Evolutionary conservation across 768 basidiomycete species (phyloP).

Genomic region (Arthromyces matolae): DNA sequence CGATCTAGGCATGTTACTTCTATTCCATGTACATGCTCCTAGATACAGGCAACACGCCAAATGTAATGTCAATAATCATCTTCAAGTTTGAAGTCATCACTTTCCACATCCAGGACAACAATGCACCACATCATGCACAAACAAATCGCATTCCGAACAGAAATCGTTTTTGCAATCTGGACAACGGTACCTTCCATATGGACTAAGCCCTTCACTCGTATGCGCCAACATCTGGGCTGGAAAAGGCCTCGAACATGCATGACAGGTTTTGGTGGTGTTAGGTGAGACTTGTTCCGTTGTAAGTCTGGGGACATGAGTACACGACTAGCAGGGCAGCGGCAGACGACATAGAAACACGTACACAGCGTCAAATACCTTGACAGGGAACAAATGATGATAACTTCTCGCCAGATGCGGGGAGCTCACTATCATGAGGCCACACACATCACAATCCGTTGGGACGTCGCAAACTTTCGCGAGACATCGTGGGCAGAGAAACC

Average conservation of each 20-base stretch:
- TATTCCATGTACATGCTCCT: conserved; percentile 4
- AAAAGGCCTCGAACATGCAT: conserved; percentile 78
- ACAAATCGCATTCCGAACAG: conserved; percentile 94
- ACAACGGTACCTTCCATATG: conserved; percentile 85
- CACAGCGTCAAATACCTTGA: conserved; percentile 80
- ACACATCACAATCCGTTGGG: conserved; percentile 96
- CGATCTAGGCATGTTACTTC: not conserved
- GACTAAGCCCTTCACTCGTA: conserved; percentile 67
- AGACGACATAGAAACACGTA: conserved; percentile 38
- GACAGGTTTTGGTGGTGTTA: conserved; percentile 47
- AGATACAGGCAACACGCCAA: not conserved
- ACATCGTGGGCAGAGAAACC: conserved; percentile 94
- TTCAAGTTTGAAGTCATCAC: too few species aligned
- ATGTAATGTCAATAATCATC: too few species aligned
- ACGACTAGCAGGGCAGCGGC: not conserved
- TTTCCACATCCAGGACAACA: conserved; percentile 87
- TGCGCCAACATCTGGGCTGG: conserved; percentile 40
- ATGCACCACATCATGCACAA: conserved; percentile 92
- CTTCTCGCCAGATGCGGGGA: conserved; percentile 96
- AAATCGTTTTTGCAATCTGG: conserved; percentile 84
- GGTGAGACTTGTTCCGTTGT: conserved; percentile 33
- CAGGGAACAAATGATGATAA: conserved; percentile 94
- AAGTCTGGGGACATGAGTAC: conserved; percentile 28
- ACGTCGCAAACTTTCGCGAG: conserved; percentile 93
- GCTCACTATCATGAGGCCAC: conserved; percentile 96